Conservation (phyloP, 1,284 basidiomycete species). For the Pascua guehoae region DNA sequence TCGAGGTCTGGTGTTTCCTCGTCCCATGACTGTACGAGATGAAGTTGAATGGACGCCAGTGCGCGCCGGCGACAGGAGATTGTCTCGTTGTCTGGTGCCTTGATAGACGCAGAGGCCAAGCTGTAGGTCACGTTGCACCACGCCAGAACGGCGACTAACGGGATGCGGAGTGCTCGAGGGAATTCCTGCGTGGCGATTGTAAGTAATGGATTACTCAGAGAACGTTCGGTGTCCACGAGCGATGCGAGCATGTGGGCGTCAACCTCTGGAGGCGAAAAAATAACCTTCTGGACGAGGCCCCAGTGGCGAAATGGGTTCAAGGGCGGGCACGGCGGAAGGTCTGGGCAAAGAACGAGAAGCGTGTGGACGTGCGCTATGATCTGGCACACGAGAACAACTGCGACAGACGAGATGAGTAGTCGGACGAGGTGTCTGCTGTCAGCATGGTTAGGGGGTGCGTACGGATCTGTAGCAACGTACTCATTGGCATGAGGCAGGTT, state of each 20-base stretch:
- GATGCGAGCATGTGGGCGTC: slow-evolving; percentile 3
- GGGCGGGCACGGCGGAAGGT: slow-evolving; percentile 13
- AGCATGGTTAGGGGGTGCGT: neutral
- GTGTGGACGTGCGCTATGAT: slow-evolving; percentile 18
- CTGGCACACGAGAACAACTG: neutral
- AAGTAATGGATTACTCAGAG: neutral
- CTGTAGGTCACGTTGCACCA: slow-evolving; percentile 2
- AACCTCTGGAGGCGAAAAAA: slow-evolving; percentile 1
- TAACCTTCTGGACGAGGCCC: neutral
- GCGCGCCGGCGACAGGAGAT: slow-evolving; percentile 1
- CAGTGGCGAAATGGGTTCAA: neutral
- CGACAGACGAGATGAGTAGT: neutral
- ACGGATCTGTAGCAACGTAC: neutral
- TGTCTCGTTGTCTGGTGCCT: neutral
- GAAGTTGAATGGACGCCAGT: slow-evolving; percentile 23
- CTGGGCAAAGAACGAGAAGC: slow-evolving; percentile 3
- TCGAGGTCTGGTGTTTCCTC: slow-evolving; percentile 7
- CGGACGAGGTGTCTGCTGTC: neutral
- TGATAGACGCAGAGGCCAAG: neutral
- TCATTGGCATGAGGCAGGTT: neutral
- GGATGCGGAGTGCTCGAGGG: slow-evolving; percentile 14
- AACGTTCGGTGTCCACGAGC: neutral
- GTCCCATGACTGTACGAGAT: slow-evolving; percentile 25
- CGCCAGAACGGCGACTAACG: slow-evolving; percentile 6
- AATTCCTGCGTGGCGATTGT: slow-evolving; percentile 2